Base-by-base conservation (phyloP, 192 early-diverging fungal species). In the Chytriomyces confervae region DNA sequence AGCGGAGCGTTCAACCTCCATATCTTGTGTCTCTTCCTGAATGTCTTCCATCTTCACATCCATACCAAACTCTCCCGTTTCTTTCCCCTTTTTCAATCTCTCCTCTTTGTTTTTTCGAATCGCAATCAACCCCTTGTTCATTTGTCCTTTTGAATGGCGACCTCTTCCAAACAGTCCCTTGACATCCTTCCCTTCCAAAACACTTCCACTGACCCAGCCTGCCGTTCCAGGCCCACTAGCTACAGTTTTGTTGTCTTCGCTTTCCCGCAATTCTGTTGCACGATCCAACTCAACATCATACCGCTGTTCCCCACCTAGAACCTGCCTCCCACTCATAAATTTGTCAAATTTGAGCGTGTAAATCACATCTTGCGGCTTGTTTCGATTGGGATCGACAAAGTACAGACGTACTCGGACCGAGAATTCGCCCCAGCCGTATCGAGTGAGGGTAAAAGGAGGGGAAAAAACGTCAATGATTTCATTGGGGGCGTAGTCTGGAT, bases 391-490 rank as follows among this genome's bases (percentile, higher is more conserved):
- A 82, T 98, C 95, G 7, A 84, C 85, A 83, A 98, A 96, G 74
- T 89, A 91, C 18, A 98, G 60, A 67, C 94, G 91, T 16, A 96
- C 81, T 36, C 93, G 89, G 61, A 97, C 85, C 20, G 95, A 94
- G 64, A 95, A 96, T 81, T 98, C 96, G 46, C 96, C 96, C 95
- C 95, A 98, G 0, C 95, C 96, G 77, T 89, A 92, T n/a, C 95
- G 89, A 16, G 92, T 94, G 67, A 98, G 77, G 70, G 92, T 91
- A 79, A 97, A 95, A 2, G 91, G 94, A 0, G 95, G 88, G 49
- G 89, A 87, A 0, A 80, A 79, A 9, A 97, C 86, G 51, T 96
- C 95, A 6, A 96, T 89, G n/a, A 96, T 89, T 80, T 97, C 91
- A 65, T 94, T 87, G 0, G 96, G 96, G 49, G 88, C 89, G 77